Evolutionary conservation across 2,329 filamentous ascomycete genomes (phyloP).

Genomic region (Apiospora arundinis): DNA sequence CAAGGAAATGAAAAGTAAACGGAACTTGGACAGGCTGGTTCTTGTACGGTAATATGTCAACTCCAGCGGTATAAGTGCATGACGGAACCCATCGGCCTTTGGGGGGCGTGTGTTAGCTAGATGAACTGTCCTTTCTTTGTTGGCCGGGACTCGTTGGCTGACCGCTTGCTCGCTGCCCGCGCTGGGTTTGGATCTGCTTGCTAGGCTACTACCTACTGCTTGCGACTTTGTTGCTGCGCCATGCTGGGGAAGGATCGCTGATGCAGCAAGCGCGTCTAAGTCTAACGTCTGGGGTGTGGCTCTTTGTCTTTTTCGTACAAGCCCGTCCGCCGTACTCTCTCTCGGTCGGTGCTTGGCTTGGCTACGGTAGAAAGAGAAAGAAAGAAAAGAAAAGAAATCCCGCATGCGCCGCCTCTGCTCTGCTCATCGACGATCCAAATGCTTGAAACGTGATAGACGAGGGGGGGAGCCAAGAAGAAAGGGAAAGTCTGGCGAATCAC

Average conservation of each 20-base stretch:
- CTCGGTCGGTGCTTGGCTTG: neutral
- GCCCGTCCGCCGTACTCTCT: neutral
- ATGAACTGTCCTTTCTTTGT: conserved; percentile 6
- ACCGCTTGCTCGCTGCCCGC: neutral
- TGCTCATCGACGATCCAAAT: conserved; percentile 8
- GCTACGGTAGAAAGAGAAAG: neutral
- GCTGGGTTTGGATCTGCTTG: neutral
- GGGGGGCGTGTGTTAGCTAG: neutral
- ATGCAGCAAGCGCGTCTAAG: neutral
- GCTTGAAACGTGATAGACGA: neutral
- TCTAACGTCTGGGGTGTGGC: no score
- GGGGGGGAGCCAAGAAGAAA: neutral
- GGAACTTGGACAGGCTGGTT: neutral
- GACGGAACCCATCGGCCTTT: neutral
- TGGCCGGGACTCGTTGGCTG: neutral
- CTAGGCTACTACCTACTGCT: neutral
- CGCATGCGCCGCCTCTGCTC: neutral
- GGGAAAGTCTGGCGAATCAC: conserved; percentile 8
- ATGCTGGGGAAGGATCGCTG: neutral
- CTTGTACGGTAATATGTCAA: neutral
- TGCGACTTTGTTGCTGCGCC: neutral
- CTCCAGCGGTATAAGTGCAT: conserved; percentile 2
- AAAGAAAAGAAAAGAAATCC: neutral
- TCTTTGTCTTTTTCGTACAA: no score
- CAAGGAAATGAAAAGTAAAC: neutral